phyloP scores from a whole-genome alignment of 2,329 filamentous ascomycete species.

The Xylariaceae sp. region DNA sequence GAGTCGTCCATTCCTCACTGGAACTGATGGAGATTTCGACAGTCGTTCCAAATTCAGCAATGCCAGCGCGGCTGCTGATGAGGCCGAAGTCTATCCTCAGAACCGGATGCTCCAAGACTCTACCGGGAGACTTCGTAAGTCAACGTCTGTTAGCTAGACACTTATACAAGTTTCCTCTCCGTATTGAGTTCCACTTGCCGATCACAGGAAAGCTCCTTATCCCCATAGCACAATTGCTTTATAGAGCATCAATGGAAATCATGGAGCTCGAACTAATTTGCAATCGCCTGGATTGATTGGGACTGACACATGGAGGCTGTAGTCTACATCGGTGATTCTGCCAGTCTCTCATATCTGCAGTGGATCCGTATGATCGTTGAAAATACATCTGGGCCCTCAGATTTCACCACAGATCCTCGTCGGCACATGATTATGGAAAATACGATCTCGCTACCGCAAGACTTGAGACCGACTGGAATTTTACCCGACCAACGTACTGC shows the following conservation, averaged over 20 bases:
- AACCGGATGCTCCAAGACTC: slow-evolving; percentile 55
- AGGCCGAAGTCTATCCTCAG: slow-evolving; percentile 49
- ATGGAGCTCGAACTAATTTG: not conserved
- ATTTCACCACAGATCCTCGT: slow-evolving; percentile 52
- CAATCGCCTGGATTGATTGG: not conserved
- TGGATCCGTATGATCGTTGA: slow-evolving; percentile 56
- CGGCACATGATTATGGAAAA: slow-evolving; percentile 53
- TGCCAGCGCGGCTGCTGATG: slow-evolving; percentile 46
- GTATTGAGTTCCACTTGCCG: not conserved
- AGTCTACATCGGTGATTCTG: slow-evolving; percentile 60
- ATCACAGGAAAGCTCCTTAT: not conserved
- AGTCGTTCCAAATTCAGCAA: slow-evolving; percentile 35
- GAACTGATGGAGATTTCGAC: slow-evolving; percentile 29
- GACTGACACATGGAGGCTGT: slow-evolving; percentile 4
- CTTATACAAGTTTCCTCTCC: not conserved
- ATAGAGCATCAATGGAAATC: not conserved
- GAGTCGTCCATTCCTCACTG: slow-evolving; percentile 16
- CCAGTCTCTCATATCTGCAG: slow-evolving; percentile 55
- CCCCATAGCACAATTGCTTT: not conserved
- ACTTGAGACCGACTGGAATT: slow-evolving; percentile 44
- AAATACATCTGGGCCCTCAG: slow-evolving; percentile 46
- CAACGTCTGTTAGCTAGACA: not conserved
- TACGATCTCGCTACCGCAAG: slow-evolving; percentile 42
- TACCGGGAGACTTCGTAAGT: slow-evolving; percentile 51
- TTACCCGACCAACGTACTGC: slow-evolving; percentile 52